Conservation (phyloP, 164 flowering plant species). For the Chimonanthus salicifolius region DNA sequence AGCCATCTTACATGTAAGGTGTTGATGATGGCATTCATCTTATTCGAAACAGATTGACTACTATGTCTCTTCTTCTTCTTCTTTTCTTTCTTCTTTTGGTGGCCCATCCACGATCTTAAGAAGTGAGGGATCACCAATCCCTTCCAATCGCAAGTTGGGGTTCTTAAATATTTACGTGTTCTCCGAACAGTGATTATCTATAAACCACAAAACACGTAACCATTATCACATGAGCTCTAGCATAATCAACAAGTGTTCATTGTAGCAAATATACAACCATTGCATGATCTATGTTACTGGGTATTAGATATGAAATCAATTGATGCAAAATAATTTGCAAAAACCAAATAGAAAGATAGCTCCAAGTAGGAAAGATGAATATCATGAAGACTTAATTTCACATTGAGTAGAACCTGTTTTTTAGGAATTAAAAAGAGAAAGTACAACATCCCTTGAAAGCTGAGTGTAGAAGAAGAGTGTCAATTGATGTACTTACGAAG, state of each 20-base stretch:
- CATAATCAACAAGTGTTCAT: too few species aligned
- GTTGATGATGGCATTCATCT: constrained; percentile 22
- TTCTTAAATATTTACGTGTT: constrained; percentile 15
- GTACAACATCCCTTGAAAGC: too few species aligned
- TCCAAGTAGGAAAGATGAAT: too few species aligned
- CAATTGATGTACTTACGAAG: too few species aligned
- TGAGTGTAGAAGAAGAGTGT: too few species aligned
- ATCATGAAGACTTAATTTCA: too few species aligned
- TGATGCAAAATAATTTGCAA: neutral
- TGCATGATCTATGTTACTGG: too few species aligned
- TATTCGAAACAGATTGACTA: constrained; percentile 15
- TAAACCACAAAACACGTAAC: neutral
- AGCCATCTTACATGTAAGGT: constrained; percentile 24
- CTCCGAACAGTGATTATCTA: constrained; percentile 20
- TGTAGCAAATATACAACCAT: too few species aligned
- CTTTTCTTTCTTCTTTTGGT: constrained; percentile 18
- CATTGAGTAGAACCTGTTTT: too few species aligned
- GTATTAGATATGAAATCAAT: neutral
- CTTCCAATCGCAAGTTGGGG: constrained; percentile 24
- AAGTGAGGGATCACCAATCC: constrained; percentile 26
- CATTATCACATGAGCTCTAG: neutral
- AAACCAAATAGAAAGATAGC: neutral
- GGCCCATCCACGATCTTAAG: constrained; percentile 16
- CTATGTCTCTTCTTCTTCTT: constrained; percentile 21
- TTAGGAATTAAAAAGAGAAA: too few species aligned